Base-by-base conservation (phyloP, 1,139 yeast species). In the Magnusiomyces suaveolens region DNA sequence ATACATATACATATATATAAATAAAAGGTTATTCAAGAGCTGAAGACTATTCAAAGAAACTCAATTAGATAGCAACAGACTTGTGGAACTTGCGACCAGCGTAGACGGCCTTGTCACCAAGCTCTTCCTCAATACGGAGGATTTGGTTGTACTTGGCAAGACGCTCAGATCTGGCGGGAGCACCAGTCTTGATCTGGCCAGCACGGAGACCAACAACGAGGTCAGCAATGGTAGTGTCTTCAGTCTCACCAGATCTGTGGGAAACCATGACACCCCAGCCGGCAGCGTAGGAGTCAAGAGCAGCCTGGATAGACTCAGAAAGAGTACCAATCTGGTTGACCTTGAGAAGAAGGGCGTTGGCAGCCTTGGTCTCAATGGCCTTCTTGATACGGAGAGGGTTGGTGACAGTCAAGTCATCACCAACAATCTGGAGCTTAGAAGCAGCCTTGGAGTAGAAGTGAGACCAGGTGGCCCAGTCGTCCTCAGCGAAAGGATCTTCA, bases 141-240 rank as follows among this genome's bases (percentile, higher is more conserved):
- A 90, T 84, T 81, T 89, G 95, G 70, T 70, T 70, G 76, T 84
- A 84, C 81, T 90, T 90, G 73, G 97, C 97, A 75, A 90, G 84
- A 83, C 97, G 89, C 81, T 90, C 97, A 64, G 96, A 87, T 82
- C 97, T 88, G 66, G 96, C 95, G 73, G 97, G 96, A 72, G 97
- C 97, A 84, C 97, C 97, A 67, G 96, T 86, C 89, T 90, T 90
- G 76, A 90, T 84, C 82, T 90, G 96, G 74, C 96, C 97, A 66
- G 95, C 71, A 82, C 97, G 87, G 74, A 90, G 81, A 79, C 97
- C 97, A 68, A 90, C 96, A 67, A 89, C 79, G 73, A 90, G 82
- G 77, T 90, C 97, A 71, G 97, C 97, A 76, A 90, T 89, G 80
- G 87, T 84, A 67, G 95, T 84, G 78, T 90, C 97, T 80, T 90